Base-by-base conservation (phyloP, 768 basidiomycete species). In the Cystofilobasidium bisporidii region DNA sequence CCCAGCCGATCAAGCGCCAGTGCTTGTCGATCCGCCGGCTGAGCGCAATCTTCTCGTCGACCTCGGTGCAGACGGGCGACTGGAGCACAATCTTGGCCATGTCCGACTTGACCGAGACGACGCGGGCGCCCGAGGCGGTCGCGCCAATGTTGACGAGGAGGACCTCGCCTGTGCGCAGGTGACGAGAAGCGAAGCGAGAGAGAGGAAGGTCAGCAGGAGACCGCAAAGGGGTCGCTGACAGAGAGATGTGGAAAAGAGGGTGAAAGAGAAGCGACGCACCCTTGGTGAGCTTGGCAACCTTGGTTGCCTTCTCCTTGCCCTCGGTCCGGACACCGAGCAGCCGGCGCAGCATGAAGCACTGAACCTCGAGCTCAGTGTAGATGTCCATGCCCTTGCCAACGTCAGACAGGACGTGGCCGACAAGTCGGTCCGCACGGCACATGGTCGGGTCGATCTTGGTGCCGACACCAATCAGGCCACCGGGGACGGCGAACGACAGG, bases 271-370 rank as follows among this genome's bases (percentile, higher is more conserved):
- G 5, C 24, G 33, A 65, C 57, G 64, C n/a, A 65, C 66, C 67
- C 67, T 68, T 68, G 3, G 67, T 68, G 17, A 68, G 56, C 60
- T 68, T 68, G 26, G 67, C 67, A 17, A 77, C 79, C 78, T 92
- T 99, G 26, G 96, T 96, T 77, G 93, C 90, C 77, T 97, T 99
- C 81, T 68, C 67, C 62, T 93, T 96, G 80, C 98, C 96, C 78
- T 97, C 94, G 28, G 92, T 91, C 78, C 93, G 92, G 70, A 99
- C 96, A 76, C 96, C 94, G n/a, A 98, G 84, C 63, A 98, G 80
- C 69, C 96, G 86, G 69, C 96, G 89, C 40, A 99, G 87, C 38
- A 98, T 81, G 86, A 97, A 99, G 72, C 77, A 77, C 65, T 76
- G 75, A 61, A 77, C 76, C 69, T 77, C 76, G 71, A 78, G 73